phyloP scores from a whole-genome alignment of 208 protist genomes.

The Acanthamoeba healyi region DNA sequence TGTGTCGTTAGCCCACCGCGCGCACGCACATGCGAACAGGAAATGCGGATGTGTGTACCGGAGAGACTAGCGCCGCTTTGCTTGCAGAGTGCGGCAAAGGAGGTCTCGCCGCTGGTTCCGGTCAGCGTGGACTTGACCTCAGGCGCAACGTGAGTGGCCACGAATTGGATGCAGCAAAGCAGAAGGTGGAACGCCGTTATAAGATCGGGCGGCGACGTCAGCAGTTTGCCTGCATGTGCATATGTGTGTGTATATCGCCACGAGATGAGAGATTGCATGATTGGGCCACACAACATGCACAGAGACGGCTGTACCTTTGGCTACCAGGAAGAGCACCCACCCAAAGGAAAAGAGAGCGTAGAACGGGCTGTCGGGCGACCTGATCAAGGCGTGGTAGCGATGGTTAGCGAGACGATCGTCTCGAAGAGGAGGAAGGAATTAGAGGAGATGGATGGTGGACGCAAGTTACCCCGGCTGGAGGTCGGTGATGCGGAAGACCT shows the following conservation, averaged over 20 bases:
- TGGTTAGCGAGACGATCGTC: not conserved
- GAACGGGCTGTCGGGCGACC: not conserved
- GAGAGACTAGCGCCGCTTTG: constrained; percentile 17
- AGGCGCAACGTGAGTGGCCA: not conserved
- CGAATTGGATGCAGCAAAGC: constrained; percentile 63
- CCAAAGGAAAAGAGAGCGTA: constrained; percentile 52
- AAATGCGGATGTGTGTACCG: not conserved
- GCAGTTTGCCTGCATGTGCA: not conserved
- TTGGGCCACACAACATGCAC: too few species aligned
- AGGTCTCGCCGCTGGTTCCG: not conserved
- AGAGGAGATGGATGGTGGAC: not conserved
- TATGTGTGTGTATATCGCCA: too few species aligned
- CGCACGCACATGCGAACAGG: too few species aligned
- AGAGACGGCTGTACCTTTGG: constrained; percentile 4
- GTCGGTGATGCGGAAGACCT: constrained; percentile 17
- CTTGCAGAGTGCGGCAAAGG: constrained; percentile 16
- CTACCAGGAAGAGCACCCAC: constrained; percentile 61
- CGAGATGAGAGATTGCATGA: too few species aligned
- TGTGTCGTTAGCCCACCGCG: too few species aligned
- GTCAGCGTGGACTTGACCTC: not conserved
- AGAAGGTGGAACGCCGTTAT: constrained; percentile 50
- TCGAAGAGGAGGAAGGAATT: not conserved
- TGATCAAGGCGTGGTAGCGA: not conserved
- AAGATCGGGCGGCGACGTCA: constrained; percentile 45
- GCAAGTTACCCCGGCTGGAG: not conserved